Evolutionary conservation across 2,329 filamentous ascomycete genomes (phyloP).

Genomic region (Lasiodiplodia citricola): DNA sequence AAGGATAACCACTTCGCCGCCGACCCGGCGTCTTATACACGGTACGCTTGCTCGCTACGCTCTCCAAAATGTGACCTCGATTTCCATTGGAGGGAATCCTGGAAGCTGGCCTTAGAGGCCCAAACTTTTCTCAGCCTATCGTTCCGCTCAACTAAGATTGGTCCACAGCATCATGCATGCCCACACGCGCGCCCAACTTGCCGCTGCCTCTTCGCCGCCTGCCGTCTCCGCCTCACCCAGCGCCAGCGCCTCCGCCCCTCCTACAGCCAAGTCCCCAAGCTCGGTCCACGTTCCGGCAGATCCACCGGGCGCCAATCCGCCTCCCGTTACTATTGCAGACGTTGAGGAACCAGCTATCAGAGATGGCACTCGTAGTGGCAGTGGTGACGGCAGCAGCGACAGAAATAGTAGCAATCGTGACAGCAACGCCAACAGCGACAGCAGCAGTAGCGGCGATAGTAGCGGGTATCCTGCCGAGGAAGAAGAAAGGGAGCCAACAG

Average conservation of each 20-base stretch:
- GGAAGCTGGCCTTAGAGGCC: background rate
- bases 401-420: background rate
- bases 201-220: constrained; percentile 6
- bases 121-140: background rate
- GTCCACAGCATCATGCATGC: constrained; percentile 21
- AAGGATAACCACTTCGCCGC: background rate
- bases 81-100: background rate
- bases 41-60: background rate
- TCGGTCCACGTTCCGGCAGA: background rate
- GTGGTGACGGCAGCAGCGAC: background rate
- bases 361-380: background rate
- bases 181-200: constrained; percentile 23
- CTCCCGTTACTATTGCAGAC: background rate
- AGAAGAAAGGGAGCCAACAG: background rate
- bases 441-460: background rate
- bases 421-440: background rate
- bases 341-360: background rate
- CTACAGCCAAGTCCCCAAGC: background rate
- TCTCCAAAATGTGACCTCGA: background rate
- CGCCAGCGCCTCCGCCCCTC: background rate
- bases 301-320: background rate
- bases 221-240: background rate
- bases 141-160: background rate
- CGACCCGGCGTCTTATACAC: constrained; percentile 7
- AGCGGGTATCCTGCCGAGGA: background rate